These are phyloP conservation scores for Yamadazyma trypodendri DNA, from an alignment of 1,139 yeast species.

Conservation along the genomic window DNA sequence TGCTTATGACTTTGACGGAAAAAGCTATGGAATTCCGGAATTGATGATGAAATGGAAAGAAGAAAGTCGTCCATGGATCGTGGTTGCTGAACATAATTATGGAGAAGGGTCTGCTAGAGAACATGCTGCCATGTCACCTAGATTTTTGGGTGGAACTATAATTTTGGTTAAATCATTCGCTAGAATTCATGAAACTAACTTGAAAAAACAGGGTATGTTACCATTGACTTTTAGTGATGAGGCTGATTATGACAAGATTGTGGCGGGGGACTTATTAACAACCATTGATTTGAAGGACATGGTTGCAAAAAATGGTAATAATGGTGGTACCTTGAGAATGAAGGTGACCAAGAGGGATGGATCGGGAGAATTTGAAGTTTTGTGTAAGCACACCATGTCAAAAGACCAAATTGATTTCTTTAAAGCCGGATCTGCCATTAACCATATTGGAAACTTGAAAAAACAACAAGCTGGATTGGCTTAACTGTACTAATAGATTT, in stretches of 20 bases:
- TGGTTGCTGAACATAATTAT: slow-evolving; percentile 94
- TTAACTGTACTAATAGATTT: slow-evolving; percentile 2
- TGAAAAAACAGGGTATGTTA: slow-evolving; percentile 94
- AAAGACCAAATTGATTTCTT: slow-evolving; percentile 93
- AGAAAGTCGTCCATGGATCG: slow-evolving; percentile 84
- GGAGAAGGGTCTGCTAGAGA: slow-evolving; percentile 99
- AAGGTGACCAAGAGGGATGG: slow-evolving; percentile 78
- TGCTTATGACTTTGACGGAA: slow-evolving; percentile 86
- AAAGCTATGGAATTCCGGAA: slow-evolving; percentile 82
- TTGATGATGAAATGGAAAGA: slow-evolving; percentile 94
- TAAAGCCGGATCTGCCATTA: slow-evolving; percentile 96
- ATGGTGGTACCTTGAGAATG: slow-evolving; percentile 76
- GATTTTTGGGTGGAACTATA: slow-evolving; percentile 87
- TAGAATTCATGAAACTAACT: slow-evolving; percentile 79
- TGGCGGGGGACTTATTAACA: slow-evolving; percentile 74
- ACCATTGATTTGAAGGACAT: slow-evolving; percentile 77
- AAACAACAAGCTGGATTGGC: slow-evolving; percentile 21
- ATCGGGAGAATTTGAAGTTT: slow-evolving; percentile 56
- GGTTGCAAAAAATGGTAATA: slow-evolving; percentile 78
- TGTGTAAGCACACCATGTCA: slow-evolving; percentile 93
- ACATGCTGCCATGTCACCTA: slow-evolving; percentile 95
- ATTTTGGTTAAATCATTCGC: slow-evolving; percentile 95
- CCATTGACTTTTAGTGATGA: slow-evolving; percentile 91
- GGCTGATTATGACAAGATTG: slow-evolving; percentile 77
- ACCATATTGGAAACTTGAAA: slow-evolving; percentile 74